A percentile compares a stretch with the other conserved stretches of the same genome.
Evolutionary conservation across 2,329 filamentous ascomycete genomes (phyloP).

Genomic region (Diaporthe sp.): DNA sequence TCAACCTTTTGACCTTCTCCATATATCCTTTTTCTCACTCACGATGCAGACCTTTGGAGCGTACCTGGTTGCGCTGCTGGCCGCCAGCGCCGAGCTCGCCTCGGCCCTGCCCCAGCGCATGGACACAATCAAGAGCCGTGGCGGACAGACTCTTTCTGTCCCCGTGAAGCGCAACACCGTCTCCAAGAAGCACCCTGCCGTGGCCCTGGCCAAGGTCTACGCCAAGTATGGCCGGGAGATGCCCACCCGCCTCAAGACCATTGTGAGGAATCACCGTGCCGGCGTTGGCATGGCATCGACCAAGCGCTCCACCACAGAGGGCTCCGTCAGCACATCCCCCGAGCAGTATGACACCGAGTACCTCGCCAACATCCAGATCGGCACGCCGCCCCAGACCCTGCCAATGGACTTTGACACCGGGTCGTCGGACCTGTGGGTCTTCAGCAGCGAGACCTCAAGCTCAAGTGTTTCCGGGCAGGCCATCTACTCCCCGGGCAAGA

Average conservation of each 20-base stretch:
- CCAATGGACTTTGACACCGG: constrained; percentile 62
- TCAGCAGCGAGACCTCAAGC: constrained; percentile 44
- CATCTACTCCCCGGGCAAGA: constrained; percentile 47
- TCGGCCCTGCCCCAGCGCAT: constrained; percentile 42
- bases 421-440: constrained; percentile 57
- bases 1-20: background rate
- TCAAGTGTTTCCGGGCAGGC: constrained; percentile 43
- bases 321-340: constrained; percentile 32
- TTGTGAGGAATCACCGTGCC: constrained; percentile 40
- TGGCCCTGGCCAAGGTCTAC: constrained; percentile 43
- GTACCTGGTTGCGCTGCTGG: constrained; percentile 40
- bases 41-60: constrained; percentile 42
- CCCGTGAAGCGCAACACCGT: constrained; percentile 40
- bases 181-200: constrained; percentile 41
- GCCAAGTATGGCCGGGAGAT: constrained; percentile 42
- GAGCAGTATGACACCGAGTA: constrained; percentile 37
- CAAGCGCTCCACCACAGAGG: constrained; percentile 35
- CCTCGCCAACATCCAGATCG: constrained; percentile 37
- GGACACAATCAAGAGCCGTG: constrained; percentile 30
- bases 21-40: background rate
- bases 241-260: constrained; percentile 38
- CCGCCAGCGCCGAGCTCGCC: constrained; percentile 43
- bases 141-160: constrained; percentile 36
- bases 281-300: constrained; percentile 17
- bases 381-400: constrained; percentile 53